Evolutionary conservation across 371 early-diverging fungal species (phyloP).

Genomic region (Coemansia sp.): DNA sequence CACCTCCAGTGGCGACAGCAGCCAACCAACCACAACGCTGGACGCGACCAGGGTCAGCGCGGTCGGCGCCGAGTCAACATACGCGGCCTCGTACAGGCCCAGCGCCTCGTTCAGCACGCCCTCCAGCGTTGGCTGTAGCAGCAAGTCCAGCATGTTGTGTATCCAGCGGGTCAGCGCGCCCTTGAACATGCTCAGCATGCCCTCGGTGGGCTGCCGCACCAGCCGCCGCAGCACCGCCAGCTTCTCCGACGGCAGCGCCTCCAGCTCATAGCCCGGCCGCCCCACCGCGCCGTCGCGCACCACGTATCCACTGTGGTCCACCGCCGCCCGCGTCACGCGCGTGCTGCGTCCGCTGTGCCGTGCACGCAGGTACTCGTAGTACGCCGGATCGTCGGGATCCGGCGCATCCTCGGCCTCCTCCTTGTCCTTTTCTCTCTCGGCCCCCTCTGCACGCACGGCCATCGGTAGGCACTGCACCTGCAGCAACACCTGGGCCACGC

Average conservation of each 20-base stretch:
- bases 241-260: constrained; percentile 34
- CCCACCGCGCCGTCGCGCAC: constrained; percentile 4
- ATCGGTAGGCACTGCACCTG: constrained; percentile 79
- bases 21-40: constrained; percentile 64
- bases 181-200: constrained; percentile 51
- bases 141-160: constrained; percentile 67
- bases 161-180: constrained; percentile 74
- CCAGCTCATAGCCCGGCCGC: constrained; percentile 49
- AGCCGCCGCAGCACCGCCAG: constrained; percentile 40
- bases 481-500: constrained; percentile 71
- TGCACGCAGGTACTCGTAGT: constrained; percentile 48
- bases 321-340: constrained; percentile 19
- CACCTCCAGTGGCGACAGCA: constrained; percentile 77
- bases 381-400: constrained; percentile 47
- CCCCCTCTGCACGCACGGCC: constrained; percentile 47
- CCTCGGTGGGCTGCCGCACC: constrained; percentile 53
- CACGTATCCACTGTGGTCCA: constrained; percentile 46
- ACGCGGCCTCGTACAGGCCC: constrained; percentile 74
- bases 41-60: constrained; percentile 69
- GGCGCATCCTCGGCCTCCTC: constrained; percentile 25
- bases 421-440: neutral
- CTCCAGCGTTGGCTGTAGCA: constrained; percentile 74
- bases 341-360: constrained; percentile 26
- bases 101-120: constrained; percentile 71
- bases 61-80: constrained; percentile 30